A percentile compares a stretch with the other conserved stretches of the same genome.
Evolutionary conservation across 352 stramenopile genomes (phyloP).

Genomic region (Phytophthora fragariae): DNA sequence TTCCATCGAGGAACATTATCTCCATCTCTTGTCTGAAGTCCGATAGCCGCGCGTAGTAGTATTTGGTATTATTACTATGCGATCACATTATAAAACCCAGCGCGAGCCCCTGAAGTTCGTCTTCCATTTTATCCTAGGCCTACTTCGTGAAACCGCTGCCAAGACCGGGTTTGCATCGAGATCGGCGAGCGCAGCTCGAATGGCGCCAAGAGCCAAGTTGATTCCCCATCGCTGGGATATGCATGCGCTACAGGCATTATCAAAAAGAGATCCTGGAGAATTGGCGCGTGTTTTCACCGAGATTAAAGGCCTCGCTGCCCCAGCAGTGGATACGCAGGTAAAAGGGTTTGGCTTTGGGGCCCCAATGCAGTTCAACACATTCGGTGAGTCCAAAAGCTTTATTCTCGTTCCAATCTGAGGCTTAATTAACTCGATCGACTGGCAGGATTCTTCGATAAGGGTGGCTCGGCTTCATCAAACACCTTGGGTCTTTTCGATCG

Average conservation of each 20-base stretch:
- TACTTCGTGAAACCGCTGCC: background rate
- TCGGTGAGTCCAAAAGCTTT: constrained; percentile 37
- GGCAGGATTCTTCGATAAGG: constrained; percentile 65
- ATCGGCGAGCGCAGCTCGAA: background rate
- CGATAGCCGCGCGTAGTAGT: no score
- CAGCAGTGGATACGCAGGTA: constrained; percentile 47
- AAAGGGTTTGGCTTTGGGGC: constrained; percentile 54
- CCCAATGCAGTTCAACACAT: constrained; percentile 58
- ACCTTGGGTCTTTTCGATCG: constrained; percentile 42
- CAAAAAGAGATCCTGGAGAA: constrained; percentile 38
- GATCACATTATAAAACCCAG: no score
- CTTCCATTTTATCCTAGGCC: no score
- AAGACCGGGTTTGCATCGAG: background rate
- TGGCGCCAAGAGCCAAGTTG: constrained; percentile 33
- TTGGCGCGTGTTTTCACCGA: constrained; percentile 52
- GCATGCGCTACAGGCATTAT: constrained; percentile 60
- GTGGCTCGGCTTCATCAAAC: background rate
- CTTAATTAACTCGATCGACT: background rate
- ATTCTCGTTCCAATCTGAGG: background rate
- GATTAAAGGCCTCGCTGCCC: constrained; percentile 33
- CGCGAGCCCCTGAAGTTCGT: no score
- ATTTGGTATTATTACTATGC: no score
- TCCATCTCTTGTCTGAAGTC: no score
- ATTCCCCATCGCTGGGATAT: constrained; percentile 65
- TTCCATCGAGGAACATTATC: no score